A percentile compares a stretch with the other conserved stretches of the same genome.
These are phyloP conservation scores for Malassezia equina DNA, from an alignment of 1,284 basidiomycete species.

Conservation along the genomic window DNA sequence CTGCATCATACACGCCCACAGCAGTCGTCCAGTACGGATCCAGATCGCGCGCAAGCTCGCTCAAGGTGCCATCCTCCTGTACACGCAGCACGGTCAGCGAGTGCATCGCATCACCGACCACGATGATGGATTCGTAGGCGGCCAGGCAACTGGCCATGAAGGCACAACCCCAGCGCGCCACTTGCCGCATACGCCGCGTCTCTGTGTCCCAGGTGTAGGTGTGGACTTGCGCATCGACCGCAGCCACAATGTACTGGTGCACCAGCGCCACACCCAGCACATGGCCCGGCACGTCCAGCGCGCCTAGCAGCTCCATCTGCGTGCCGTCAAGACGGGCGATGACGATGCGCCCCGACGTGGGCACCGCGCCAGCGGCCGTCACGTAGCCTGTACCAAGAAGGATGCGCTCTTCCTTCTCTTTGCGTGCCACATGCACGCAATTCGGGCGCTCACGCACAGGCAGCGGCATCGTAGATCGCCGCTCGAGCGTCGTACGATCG, in stretches of 20 bases:
- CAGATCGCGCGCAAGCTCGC: constrained; percentile 37
- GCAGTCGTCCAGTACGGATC: constrained; percentile 46
- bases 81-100: constrained; percentile 38
- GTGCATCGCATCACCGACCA: constrained; percentile 42
- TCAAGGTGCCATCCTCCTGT: constrained; percentile 19
- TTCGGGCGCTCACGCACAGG: constrained; percentile 31
- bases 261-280: constrained; percentile 30
- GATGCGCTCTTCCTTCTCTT: constrained; percentile 18
- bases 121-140: constrained; percentile 18
- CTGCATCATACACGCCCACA: constrained; percentile 24
- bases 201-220: constrained; percentile 11
- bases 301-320: constrained; percentile 19
- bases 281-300: constrained; percentile 29
- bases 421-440: constrained; percentile 21
- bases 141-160: constrained; percentile 38
- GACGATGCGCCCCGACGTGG: constrained; percentile 25
- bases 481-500: neutral
- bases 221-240: constrained; percentile 39
- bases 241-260: constrained; percentile 23
- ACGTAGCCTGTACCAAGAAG: constrained; percentile 36
- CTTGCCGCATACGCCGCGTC: neutral
- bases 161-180: constrained; percentile 28
- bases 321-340: constrained; percentile 21
- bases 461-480: neutral
- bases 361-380: constrained; percentile 20